Conservation (phyloP, 1,139 yeast genomes). For the Komagataea norvegica region DNA sequence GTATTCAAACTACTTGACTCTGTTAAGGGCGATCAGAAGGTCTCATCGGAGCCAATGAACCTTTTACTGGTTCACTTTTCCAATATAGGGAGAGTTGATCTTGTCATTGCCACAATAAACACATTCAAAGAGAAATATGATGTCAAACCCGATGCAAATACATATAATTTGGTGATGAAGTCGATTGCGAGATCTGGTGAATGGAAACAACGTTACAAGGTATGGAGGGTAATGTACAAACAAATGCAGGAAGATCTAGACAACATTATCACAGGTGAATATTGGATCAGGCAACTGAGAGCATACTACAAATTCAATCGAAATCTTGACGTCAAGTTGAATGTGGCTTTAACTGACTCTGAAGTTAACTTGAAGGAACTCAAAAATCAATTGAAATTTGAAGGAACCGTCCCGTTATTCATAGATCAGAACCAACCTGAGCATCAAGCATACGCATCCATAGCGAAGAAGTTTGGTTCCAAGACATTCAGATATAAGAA, state of each 20-base stretch:
- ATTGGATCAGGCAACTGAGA: conserved; percentile 26
- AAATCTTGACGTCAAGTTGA: conserved; percentile 14
- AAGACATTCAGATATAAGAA: conserved; percentile 1
- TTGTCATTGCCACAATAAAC: conserved; percentile 29
- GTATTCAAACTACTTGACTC: conserved; percentile 20
- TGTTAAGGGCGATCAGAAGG: conserved; percentile 7
- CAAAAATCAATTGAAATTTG: conserved; percentile 6
- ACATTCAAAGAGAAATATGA: conserved; percentile 24
- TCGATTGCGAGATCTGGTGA: conserved; percentile 30
- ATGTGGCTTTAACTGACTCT: conserved; percentile 13
- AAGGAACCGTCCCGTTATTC: conserved; percentile 7
- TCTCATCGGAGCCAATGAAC: conserved; percentile 28
- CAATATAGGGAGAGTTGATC: conserved; percentile 31
- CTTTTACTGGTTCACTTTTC: conserved; percentile 28
- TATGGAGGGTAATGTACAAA: conserved; percentile 24
- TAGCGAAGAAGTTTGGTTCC: conserved; percentile 14
- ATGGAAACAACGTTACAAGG: conserved; percentile 25
- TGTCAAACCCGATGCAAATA: conserved; percentile 27
- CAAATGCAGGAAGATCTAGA: conserved; percentile 20
- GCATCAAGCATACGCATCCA: conserved; percentile 8
- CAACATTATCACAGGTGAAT: conserved; percentile 21
- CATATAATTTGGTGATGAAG: conserved; percentile 33
- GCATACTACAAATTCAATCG: conserved; percentile 22
- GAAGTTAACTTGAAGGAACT: conserved; percentile 15
- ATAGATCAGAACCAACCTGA: conserved; percentile 3